phyloP scores from a whole-genome alignment of 345 rosid species.

The Bruguiera gymnorhiza region DNA sequence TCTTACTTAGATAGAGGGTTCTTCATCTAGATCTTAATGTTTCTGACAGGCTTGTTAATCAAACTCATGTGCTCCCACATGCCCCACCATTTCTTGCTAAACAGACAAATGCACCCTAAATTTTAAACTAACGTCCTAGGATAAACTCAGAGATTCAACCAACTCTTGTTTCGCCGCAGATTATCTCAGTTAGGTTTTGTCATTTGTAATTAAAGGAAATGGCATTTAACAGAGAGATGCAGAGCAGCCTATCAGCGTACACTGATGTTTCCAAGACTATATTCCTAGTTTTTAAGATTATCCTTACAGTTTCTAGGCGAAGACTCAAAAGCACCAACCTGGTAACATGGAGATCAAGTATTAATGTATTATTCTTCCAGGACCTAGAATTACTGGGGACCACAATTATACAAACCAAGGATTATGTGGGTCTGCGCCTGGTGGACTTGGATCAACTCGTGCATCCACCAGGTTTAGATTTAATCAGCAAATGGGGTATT shows the following conservation, averaged over 20 bases:
- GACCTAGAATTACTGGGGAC: no score
- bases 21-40: neutral
- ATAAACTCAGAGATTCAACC: slow-evolving; percentile 28
- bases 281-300: neutral
- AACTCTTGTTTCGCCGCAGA: slow-evolving; percentile 12
- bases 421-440: no score
- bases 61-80: slow-evolving; percentile 24
- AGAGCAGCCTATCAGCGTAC: neutral
- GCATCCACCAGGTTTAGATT: no score
- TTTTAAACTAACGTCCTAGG: neutral
- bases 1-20: neutral
- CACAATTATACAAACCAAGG: no score
- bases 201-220: neutral
- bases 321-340: neutral
- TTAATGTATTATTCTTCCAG: no score
- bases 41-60: neutral
- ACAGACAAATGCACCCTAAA: slow-evolving; percentile 3
- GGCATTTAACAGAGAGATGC: neutral
- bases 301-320: neutral
- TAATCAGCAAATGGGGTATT: no score
- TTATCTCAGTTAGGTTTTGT: slow-evolving; percentile 20
- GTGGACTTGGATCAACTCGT: no score
- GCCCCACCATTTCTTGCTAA: slow-evolving; percentile 11
- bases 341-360: neutral
- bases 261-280: slow-evolving; percentile 4